Evolutionary conservation across 106 monocot genomes (phyloP).

Genomic region (Dactylorhiza incarnata): DNA sequence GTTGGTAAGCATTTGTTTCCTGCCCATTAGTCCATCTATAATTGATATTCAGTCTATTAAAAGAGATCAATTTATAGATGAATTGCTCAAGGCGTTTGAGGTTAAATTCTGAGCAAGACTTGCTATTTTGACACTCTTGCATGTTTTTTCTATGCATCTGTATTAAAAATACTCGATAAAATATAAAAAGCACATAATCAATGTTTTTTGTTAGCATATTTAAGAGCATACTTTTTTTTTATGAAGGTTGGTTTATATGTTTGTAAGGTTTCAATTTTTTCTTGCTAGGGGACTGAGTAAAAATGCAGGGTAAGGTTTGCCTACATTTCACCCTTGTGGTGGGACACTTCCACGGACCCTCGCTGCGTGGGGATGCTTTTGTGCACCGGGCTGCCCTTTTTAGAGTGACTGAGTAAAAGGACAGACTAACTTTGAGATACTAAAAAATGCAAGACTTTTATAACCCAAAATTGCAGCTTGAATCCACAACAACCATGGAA

Average conservation of each 20-base stretch:
- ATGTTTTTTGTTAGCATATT: neutral
- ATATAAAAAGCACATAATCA: neutral
- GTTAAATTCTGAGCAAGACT: neutral
- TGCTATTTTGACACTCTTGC: neutral
- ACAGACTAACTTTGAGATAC: neutral
- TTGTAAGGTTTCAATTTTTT: neutral
- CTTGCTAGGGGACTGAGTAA: neutral
- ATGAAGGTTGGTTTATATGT: neutral
- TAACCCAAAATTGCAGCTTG: neutral
- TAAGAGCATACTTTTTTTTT: neutral
- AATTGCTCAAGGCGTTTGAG: neutral
- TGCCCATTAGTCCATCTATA: neutral
- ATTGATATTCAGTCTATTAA: neutral
- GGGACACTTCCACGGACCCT: too few species aligned
- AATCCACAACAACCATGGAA: neutral
- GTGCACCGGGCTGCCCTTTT: neutral
- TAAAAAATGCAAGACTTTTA: neutral
- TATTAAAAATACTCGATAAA: neutral
- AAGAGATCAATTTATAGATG: neutral
- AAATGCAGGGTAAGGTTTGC: neutral
- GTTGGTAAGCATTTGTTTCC: constrained; percentile 17
- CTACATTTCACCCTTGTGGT: too few species aligned
- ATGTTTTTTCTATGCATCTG: neutral
- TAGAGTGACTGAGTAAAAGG: neutral
- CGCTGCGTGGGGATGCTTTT: too few species aligned